These are phyloP conservation scores for Wickerhamomyces sp. DNA, from an alignment of 1,139 yeast species.

Conservation along the genomic window DNA sequence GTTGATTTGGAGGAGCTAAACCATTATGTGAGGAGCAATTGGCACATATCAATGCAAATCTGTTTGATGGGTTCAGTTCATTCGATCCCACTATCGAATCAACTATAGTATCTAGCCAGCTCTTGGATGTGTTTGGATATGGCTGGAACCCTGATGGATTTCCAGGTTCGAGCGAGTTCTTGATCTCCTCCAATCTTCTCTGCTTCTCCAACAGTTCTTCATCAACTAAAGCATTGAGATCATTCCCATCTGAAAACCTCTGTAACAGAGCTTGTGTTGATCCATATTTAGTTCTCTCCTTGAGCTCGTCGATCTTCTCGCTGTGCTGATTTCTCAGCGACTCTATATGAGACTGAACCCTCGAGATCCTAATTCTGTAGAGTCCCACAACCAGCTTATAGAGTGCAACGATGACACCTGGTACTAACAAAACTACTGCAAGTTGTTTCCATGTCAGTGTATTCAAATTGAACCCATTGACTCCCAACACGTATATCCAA, in stretches of 20 bases:
- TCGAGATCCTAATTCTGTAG: slow-evolving; percentile 14
- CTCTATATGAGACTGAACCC: slow-evolving; percentile 21
- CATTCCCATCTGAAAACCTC: slow-evolving; percentile 50
- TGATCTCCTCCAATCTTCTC: slow-evolving; percentile 35
- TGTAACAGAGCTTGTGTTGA: slow-evolving; percentile 69
- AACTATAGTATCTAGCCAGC: slow-evolving; percentile 26
- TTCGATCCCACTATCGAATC: slow-evolving; percentile 69
- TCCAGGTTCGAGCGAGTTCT: slow-evolving; percentile 22
- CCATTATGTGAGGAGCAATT: slow-evolving; percentile 73
- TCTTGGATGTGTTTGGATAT: slow-evolving; percentile 4
- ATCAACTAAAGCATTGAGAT: slow-evolving; percentile 30
- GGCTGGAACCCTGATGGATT: slow-evolving; percentile 5
- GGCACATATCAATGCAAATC: slow-evolving; percentile 72
- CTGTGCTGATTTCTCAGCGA: slow-evolving; percentile 43
- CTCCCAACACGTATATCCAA: slow-evolving; percentile 21
- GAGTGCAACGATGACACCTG: slow-evolving; percentile 4
- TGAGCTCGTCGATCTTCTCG: slow-evolving; percentile 67
- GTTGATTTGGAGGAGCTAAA: slow-evolving; percentile 68
- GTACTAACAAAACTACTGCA: background rate
- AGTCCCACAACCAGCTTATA: slow-evolving; percentile 1
- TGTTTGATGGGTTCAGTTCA: slow-evolving; percentile 53
- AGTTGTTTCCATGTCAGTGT: background rate
- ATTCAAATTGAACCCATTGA: slow-evolving; percentile 8
- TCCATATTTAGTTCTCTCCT: slow-evolving; percentile 72
- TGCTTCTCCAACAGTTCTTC: slow-evolving; percentile 39